phyloP scores from a whole-genome alignment of 2,329 filamentous ascomycete species.

The Pyricularia sp. region DNA sequence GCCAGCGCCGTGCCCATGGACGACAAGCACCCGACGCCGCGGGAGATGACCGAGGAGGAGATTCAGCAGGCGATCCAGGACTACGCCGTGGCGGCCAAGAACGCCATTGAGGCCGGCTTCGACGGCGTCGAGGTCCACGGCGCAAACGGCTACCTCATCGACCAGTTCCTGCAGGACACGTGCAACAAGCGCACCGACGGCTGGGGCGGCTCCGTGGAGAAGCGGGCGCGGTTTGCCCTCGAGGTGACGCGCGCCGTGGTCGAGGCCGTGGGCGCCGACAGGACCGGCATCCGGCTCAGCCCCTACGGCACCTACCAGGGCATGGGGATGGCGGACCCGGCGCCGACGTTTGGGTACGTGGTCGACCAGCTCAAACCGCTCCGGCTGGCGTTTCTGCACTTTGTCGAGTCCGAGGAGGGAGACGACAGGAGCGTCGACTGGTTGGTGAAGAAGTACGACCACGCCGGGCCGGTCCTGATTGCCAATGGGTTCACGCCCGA shows the following conservation, averaged over 20 bases:
- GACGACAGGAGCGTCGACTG: slow-evolving; percentile 20
- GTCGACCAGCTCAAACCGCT: slow-evolving; percentile 37
- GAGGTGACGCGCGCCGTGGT: slow-evolving; percentile 42
- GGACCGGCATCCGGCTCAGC: slow-evolving; percentile 41
- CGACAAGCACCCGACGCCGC: slow-evolving; percentile 40
- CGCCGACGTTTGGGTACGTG: slow-evolving; percentile 47
- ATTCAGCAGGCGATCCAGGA: slow-evolving; percentile 21
- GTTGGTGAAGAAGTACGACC: slow-evolving; percentile 18
- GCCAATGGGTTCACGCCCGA: slow-evolving; percentile 18
- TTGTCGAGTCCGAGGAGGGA: slow-evolving; percentile 40
- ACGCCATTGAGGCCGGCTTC: slow-evolving; percentile 41
- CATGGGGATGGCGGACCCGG: slow-evolving; percentile 47
- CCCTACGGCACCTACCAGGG: slow-evolving; percentile 48
- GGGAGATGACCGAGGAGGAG: slow-evolving; percentile 37
- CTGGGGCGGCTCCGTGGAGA: slow-evolving; percentile 47
- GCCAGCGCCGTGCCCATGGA: slow-evolving; percentile 35
- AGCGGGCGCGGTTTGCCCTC: slow-evolving; percentile 38
- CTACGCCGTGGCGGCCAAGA: slow-evolving; percentile 21
- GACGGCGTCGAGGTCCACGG: slow-evolving; percentile 32
- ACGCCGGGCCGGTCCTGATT: slow-evolving; percentile 19
- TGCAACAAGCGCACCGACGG: slow-evolving; percentile 44
- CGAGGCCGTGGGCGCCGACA: slow-evolving; percentile 38
- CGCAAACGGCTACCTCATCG: slow-evolving; percentile 32
- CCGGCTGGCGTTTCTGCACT: slow-evolving; percentile 41
- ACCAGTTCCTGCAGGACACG: slow-evolving; percentile 46